Base-by-base conservation (phyloP, 768 basidiomycete species). In the Multifurca ochricompacta region DNA sequence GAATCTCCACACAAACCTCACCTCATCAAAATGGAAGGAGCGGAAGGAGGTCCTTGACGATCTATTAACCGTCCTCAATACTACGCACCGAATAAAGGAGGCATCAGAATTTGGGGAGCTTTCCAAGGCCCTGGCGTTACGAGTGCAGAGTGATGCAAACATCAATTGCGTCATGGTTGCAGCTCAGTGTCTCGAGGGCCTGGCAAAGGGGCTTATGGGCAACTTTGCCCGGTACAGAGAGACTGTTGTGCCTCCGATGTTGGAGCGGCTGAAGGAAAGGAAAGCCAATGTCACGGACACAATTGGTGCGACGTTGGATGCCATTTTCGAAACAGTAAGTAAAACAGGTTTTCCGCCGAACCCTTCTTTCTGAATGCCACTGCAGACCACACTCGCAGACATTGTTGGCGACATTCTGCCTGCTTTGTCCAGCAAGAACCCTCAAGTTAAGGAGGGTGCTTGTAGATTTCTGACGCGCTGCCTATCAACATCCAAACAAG, bases 1-100 rank as follows among this genome's bases (percentile, higher is more conserved):
- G 3, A 83, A 83, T 52, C 74, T 97, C 56, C 81, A 88, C 54
- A 74, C 82, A 2, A 73, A 78, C 47, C 75, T 99, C 46, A 79
- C 83, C 21, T 98, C 96, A 4, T 82, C 91, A 0, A 97, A 98
- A 69, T 99, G 96, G 96, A 98, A 99, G 65, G 96, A 99, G 61
- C 81, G 91, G 36, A 93, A 97, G 65, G 89, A 94, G 63, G 87
- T 80, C 2, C 73, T 98, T 30, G 93, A 96, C 59, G 90, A 91
- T 25, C 75, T 95, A 21, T 74, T 82, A 41, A 78, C 79, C 2
- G 70, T 91, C 32, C 70, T 98, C 28, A 78, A 79, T 49, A 71
- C 80, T 7, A 77, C 85, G 3, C 83, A 85, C 11, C 79, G 83
- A 53, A 87, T 97, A 63, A 83, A 83, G 63, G 92, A 95, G 63